Base-by-base conservation (phyloP, 768 basidiomycete genomes). In the Tylopilus rubrobrunneus region DNA sequence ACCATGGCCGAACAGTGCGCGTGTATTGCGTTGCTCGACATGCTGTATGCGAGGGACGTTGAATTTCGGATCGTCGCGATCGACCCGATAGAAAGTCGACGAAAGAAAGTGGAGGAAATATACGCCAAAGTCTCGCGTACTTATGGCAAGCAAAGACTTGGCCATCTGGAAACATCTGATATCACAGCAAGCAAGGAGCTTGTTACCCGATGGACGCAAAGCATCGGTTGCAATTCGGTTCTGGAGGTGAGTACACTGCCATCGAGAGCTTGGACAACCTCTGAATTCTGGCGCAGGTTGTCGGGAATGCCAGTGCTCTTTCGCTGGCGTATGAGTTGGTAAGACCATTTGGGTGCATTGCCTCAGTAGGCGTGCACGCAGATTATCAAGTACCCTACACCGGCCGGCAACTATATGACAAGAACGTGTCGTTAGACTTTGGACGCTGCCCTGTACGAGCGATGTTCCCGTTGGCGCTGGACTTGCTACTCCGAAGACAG, bases 381-480 rank as follows among this genome's bases (percentile, higher is more conserved):
- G 74, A 69, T 46, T 71, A 71, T 1, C 74, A 67, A 21, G 58
- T 87, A 37, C 85, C 85, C 2, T 81, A 84, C 59, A 81, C 77
- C 11, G 77, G 79, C 21, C 62, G 64, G 7, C 74, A 84, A 41
- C 63, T 85, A 52, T 92, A 91, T 68, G 74, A 84, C 74, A 88
- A 89, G 71, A 92, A 91, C 66, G 78, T 89, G 7, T 87, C 85
- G 1, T 73, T 89, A 25, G 85, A 89, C 61, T 92, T 91, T 64
- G 90, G 90, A 9, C 81, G 89, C 9, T 91, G 89, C 59, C 89
- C 88, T 15, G 87, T 88, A 5, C 81, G 86, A 14, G 82, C 88
- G 1, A 82, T 90, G 79, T 84, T 91, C 60, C 85, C 85, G 10
- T 67, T 79, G 52, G 89, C 88, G 2, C 76, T 87, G 39, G 84